A percentile compares a stretch with the other conserved stretches of the same genome.
phyloP scores from a whole-genome alignment of 805 yeast species.

The Ogataea populi-albae region DNA sequence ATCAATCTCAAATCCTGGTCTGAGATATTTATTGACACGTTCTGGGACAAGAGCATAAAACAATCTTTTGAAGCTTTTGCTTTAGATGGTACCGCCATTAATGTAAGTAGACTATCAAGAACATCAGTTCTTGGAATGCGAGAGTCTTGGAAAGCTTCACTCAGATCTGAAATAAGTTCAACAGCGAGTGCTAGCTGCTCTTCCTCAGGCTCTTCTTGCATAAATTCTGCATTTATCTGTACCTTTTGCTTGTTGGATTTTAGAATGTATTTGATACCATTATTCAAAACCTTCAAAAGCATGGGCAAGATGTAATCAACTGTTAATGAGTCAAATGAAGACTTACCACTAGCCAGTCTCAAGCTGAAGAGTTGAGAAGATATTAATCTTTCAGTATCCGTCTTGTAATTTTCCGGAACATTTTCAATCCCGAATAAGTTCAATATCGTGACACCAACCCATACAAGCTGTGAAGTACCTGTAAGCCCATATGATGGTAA shows the following conservation, averaged over 20 bases:
- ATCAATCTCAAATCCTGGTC: constrained; percentile 57
- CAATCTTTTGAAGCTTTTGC: constrained; percentile 84
- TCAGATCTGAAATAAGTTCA: constrained; percentile 68
- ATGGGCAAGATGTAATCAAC: constrained; percentile 76
- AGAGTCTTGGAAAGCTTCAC: constrained; percentile 63
- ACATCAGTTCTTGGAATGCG: constrained; percentile 68
- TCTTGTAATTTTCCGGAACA: constrained; percentile 44
- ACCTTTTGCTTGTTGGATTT: constrained; percentile 50
- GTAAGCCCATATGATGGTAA: constrained; percentile 41
- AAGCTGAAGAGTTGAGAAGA: constrained; percentile 72
- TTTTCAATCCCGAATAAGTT: constrained; percentile 48
- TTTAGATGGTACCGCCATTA: constrained; percentile 72
- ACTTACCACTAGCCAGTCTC: constrained; percentile 70
- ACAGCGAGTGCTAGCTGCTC: constrained; percentile 77
- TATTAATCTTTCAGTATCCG: constrained; percentile 51
- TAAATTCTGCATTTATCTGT: constrained; percentile 59
- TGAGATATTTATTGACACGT: constrained; percentile 61
- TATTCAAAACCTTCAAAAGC: constrained; percentile 61
- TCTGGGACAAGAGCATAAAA: constrained; percentile 71
- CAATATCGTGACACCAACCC: constrained; percentile 69
- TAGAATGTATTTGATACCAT: constrained; percentile 57
- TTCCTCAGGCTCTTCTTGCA: constrained; percentile 83
- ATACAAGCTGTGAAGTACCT: constrained; percentile 44
- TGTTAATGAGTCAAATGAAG: constrained; percentile 64
- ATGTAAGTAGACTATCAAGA: constrained; percentile 56